phyloP scores from a whole-genome alignment of 2,329 filamentous ascomycete species.

The Xylaria sp. region DNA sequence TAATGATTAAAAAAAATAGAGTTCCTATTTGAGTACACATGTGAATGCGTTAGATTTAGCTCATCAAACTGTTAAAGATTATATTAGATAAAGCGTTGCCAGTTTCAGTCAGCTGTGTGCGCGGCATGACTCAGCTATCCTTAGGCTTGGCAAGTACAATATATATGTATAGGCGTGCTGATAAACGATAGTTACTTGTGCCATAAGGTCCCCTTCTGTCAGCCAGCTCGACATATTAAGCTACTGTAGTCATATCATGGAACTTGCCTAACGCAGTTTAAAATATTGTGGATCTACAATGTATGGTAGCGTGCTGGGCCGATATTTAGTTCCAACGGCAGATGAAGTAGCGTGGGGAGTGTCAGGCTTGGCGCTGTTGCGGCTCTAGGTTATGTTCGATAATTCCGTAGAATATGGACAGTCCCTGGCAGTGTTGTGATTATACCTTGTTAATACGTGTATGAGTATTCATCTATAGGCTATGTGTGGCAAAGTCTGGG shows the following conservation, averaged over 20 bases:
- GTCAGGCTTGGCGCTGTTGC: slow-evolving; percentile 9
- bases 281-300: slow-evolving; percentile 1
- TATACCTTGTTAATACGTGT: background rate
- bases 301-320: slow-evolving; percentile 3
- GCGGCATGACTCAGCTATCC: background rate
- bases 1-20: background rate
- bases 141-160: background rate
- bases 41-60: background rate
- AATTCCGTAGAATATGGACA: background rate
- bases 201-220: background rate
- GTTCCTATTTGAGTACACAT: background rate
- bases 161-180: background rate
- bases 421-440: background rate
- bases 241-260: background rate
- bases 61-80: too few relatives aligned
- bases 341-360: slow-evolving; percentile 1
- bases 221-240: background rate
- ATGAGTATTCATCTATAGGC: too few relatives aligned
- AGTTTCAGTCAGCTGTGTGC: background rate
- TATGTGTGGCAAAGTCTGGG: background rate
- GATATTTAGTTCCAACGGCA: slow-evolving; percentile 14
- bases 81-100: background rate
- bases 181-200: background rate
- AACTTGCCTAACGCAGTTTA: slow-evolving; percentile 2
- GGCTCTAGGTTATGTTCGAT: background rate